Conservation (phyloP, 2,329 filamentous ascomycete genomes). For the Fusarium lyarnte region DNA sequence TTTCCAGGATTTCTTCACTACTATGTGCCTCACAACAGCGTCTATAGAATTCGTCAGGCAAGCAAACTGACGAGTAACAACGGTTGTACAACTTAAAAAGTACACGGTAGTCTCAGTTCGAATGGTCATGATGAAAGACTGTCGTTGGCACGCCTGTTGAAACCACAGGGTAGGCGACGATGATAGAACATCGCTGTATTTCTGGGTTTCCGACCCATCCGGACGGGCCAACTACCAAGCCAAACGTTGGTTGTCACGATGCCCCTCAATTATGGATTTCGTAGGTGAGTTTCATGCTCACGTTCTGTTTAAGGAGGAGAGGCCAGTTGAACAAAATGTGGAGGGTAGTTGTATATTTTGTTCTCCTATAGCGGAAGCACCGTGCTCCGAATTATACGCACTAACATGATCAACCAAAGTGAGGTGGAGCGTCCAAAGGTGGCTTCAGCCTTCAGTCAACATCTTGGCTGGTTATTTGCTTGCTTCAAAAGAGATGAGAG, state of each 20-base stretch:
- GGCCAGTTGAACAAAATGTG: neutral
- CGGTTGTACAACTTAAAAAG: neutral
- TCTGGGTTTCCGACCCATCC: neutral
- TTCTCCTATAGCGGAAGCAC: neutral
- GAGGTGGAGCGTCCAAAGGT: neutral
- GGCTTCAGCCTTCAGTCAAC: neutral
- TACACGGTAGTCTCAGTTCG: neutral
- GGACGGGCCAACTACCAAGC: neutral
- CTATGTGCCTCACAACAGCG: neutral
- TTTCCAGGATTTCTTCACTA: neutral
- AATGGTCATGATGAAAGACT: neutral
- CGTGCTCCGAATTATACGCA: neutral
- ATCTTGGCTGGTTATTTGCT: neutral
- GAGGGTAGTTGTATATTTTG: neutral
- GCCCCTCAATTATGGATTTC: slow-evolving; percentile 8
- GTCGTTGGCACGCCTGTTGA: neutral
- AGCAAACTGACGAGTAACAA: neutral
- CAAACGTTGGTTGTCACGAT: slow-evolving; percentile 5
- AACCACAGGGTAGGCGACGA: slow-evolving; percentile 13
- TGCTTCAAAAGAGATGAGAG: neutral
- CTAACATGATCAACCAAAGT: neutral
- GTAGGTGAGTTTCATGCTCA: slow-evolving; percentile 5
- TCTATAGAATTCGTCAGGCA: neutral
- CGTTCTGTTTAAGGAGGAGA: neutral
- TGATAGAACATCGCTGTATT: neutral